Base-by-base conservation (phyloP, 2,329 filamentous ascomycete genomes). In the Penicillium glabrum region DNA sequence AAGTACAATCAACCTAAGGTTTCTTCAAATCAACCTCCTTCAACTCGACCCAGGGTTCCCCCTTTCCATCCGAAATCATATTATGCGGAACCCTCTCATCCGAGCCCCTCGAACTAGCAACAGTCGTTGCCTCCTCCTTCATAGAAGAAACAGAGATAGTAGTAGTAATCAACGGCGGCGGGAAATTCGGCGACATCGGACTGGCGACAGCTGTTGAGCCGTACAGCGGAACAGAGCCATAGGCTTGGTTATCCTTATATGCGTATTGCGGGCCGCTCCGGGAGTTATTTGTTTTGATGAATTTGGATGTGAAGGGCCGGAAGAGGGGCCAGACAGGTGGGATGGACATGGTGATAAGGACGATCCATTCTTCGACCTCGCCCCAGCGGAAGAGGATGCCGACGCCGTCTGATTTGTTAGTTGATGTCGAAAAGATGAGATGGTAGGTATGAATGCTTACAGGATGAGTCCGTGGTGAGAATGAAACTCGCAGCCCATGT, bases 301-400 rank as follows among this genome's bases (percentile, higher is more conserved):
- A 65, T 27, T 51, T 51, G 43, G 50, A 19, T 4, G 60, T 65
- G 27, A 61, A 62, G n/a, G 63, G 60, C 7, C 62, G 53, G 54
- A 65, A 61, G 16, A 65, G 39, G 8, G 63, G 61, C 63, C 63
- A 65, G 6, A 64, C 63, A 2, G 61, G 63, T 37, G 63, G 63
- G 26, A 65, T 65, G 24, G 61, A 64, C 63, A 65, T 65, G 37
- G 59, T 59, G 37, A 65, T 65, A 11, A 65, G 57, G 8, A 65
- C 63, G 44, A 65, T 26, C 63, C 63, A 64, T 59, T 64, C 63
- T 51, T 64, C 63, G 21, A 65, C 52, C 47, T 65, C 61, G 9
- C 63, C 63, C 61, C 61, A 65, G 41, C 54, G 44, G 48, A 65
- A 65, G 0, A 65, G 55, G n/a, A 54, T 52, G 2, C 61, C 63